Evolutionary conservation across 2,329 filamentous ascomycete genomes (phyloP), one percentile per base, ranked within the genome.

Genomic region (Venturia nashicola): DNA sequence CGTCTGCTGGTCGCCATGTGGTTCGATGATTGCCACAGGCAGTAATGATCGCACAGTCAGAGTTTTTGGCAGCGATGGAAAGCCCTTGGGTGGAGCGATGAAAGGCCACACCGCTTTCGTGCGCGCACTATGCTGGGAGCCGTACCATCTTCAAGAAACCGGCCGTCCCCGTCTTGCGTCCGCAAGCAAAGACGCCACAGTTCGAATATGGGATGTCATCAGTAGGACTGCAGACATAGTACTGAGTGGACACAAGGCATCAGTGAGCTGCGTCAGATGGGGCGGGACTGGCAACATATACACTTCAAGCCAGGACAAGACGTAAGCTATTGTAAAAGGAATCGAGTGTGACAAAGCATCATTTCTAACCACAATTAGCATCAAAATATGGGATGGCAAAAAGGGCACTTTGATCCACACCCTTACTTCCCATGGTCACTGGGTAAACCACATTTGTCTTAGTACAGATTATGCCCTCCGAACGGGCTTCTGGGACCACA

Each of bases 31-130:
- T 61, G 93, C 91, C 2, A 97, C 91, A 0, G 93, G 92, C 65
- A 91, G 89, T 71, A 96, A 95, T 85, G 93, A 99, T 74, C 94
- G 91, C 72, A 89, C 88, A 0, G 86, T 97, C n/a, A 82, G 91
- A 59, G 78, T 97, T 59, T 97, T 92, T 91, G 87, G 96, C 0
- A 85, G 85, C 66, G 91, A 88, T 3, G 94, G 94, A 14, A 87
- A 89, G 70, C 77, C 87, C 18, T 74, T 89, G 7, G 89, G 90
- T 4, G 82, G 83, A 20, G 82, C 86, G 1, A 79, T 97, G 69
- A 92, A 88, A 71, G 94, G 93, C 0, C 94, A 97, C 72, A 83
- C 84, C 0, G 95, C 96, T 75, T 96, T 90, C 85, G 87, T 97
- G 64, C 93, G 89, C 23, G 91, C 85, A 71, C 79, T 97, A 59